These are phyloP conservation scores for Leavenworthia alabamica DNA, from an alignment of 345 rosid species.

Conservation along the genomic window DNA sequence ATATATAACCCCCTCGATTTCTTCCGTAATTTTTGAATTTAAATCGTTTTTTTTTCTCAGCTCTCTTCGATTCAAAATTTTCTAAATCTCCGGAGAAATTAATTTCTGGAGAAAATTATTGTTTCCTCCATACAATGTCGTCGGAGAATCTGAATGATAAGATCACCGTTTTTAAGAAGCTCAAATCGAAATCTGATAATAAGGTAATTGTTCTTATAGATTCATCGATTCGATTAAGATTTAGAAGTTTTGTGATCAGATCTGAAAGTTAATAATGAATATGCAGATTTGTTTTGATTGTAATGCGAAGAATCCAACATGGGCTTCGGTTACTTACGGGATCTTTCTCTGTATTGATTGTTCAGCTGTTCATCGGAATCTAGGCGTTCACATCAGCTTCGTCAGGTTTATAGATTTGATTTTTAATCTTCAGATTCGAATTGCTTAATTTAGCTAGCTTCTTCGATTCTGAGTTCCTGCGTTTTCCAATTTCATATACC, in stretches of 20 bases:
- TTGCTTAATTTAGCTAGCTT: not conserved
- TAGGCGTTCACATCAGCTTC: conserved; percentile 94
- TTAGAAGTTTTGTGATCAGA: not conserved
- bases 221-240: not conserved
- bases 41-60: too few species aligned
- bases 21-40: not conserved
- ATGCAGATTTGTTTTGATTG: conserved; percentile 89
- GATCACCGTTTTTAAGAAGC: conserved; percentile 60
- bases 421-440: not conserved
- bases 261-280: not conserved
- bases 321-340: conserved; percentile 98
- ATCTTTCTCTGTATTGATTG: conserved; percentile 97
- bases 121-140: too few species aligned
- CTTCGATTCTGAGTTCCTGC: not conserved
- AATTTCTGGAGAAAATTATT: too few species aligned
- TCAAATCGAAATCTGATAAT: conserved; percentile 82
- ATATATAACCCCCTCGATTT: conserved; percentile 26
- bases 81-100: not conserved
- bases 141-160: conserved; percentile 57
- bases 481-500: not conserved
- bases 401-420: conserved; percentile 47
- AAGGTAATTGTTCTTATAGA: too few species aligned
- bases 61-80: not conserved
- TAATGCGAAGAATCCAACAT: conserved; percentile 89
- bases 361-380: conserved; percentile 93